Evolutionary conservation across 805 yeast species (phyloP), one percentile per base, ranked within the genome.

Genomic region (Yarrowia porcina): DNA sequence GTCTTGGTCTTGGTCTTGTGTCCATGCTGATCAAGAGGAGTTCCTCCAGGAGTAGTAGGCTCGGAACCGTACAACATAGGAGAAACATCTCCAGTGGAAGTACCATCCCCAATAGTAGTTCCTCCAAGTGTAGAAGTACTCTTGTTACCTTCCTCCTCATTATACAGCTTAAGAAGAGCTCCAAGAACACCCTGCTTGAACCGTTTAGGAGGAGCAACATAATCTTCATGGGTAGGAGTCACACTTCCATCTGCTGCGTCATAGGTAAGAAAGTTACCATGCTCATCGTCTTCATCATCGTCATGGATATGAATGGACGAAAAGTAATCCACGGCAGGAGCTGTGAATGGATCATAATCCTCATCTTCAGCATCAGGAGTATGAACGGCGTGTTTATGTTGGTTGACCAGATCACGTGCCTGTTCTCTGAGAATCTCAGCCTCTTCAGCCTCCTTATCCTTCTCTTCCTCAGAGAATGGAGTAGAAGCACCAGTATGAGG

Each of bases 111-210:
- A n/a, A 41, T 17, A 6, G 50, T 36, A 4, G 64, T 32, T 3
- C 33, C 63, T 13, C n/a, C n/a, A n/a, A 67, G 54, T 11, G 69
- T 63, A 6, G 64, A 44, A 25, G 67, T 50, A 4, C 64, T 56
- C 49, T 65, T 23, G 60, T 50, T 56, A 39, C 13, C 52, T 6
- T 69, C 69, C 10, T 66, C 68, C 13, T 71, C 74, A 20, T 74
- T 77, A 70, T 91, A 90, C 52, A 91, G 77, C 65, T 85, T 81
- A 66, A 91, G 77, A 66, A 91, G 78, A 1, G 93, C 84, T 0
- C 96, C 89, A 28, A 91, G 79, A 17, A 91, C 93, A 73, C 97
- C 97, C 25, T 91, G 91, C 67, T 87, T 87, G 12, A 90, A 92
- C 61, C 81, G 82, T 42, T 80, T 77, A 0, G 88, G 88, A 7